These are phyloP conservation scores for Coniochaeta prunicola DNA, from an alignment of 2,329 filamentous ascomycete species.

Conservation along the genomic window DNA sequence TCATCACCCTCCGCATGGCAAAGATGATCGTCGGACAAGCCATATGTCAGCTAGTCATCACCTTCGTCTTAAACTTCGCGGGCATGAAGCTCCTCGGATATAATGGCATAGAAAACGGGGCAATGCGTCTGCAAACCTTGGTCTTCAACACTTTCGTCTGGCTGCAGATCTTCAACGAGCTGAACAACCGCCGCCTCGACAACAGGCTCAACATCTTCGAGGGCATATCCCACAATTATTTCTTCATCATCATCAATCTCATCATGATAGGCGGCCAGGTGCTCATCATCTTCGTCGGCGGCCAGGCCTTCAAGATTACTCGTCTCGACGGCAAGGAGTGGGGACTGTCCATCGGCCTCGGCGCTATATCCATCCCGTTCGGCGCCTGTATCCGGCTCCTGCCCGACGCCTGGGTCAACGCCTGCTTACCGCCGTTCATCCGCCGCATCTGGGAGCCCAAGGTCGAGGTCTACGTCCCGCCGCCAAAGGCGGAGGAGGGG, in stretches of 20 bases:
- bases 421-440: slow-evolving; percentile 10
- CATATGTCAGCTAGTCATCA: slow-evolving; percentile 65
- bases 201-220: slow-evolving; percentile 87
- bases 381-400: slow-evolving; percentile 66
- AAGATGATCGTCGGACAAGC: slow-evolving; percentile 85
- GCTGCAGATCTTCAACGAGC: slow-evolving; percentile 82
- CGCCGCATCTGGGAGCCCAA: slow-evolving; percentile 13
- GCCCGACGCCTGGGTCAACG: slow-evolving; percentile 51
- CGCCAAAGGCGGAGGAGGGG: not conserved
- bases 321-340: slow-evolving; percentile 63
- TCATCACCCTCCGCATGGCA: slow-evolving; percentile 75
- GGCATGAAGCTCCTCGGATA: slow-evolving; percentile 54
- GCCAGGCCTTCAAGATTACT: slow-evolving; percentile 62
- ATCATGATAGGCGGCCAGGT: slow-evolving; percentile 81
- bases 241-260: slow-evolving; percentile 73
- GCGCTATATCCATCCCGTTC: slow-evolving; percentile 67
- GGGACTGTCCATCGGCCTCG: slow-evolving; percentile 75
- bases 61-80: slow-evolving; percentile 63
- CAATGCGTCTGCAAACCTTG: slow-evolving; percentile 54
- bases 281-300: slow-evolving; percentile 78
- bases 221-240: slow-evolving; percentile 68
- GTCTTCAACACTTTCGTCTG: slow-evolving; percentile 81
- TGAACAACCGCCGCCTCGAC: slow-evolving; percentile 79
- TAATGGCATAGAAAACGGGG: slow-evolving; percentile 31
- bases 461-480: slow-evolving; percentile 1